Conservation (phyloP, 2,329 filamentous ascomycete species). For the Fusarium devonianum region DNA sequence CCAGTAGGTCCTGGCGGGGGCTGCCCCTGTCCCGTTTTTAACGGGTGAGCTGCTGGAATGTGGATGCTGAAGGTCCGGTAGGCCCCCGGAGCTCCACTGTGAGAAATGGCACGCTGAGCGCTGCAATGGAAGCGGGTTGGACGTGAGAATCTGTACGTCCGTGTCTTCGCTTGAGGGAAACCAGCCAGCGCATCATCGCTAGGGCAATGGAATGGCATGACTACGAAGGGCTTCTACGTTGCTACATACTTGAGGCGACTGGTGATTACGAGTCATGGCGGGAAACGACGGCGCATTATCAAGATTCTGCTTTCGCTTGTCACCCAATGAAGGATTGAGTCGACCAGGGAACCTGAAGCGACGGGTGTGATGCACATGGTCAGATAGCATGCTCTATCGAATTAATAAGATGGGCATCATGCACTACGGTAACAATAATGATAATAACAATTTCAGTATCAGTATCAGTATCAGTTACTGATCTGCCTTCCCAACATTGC, state of each 20-base stretch:
- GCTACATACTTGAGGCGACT: neutral
- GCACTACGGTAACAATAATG: conserved; percentile 1
- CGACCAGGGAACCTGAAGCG: conserved; percentile 3
- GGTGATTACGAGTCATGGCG: conserved; percentile 11
- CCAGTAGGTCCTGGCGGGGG: too few species aligned
- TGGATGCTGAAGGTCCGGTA: neutral
- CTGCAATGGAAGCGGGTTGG: conserved; percentile 6
- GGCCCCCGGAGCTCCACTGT: conserved; percentile 12
- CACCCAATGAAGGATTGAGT: conserved; percentile 7
- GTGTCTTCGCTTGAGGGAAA: neutral
- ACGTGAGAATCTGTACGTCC: conserved; percentile 3
- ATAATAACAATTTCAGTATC: neutral
- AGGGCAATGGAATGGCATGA: conserved; percentile 35
- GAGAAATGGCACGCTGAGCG: conserved; percentile 27
- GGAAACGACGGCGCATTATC: neutral
- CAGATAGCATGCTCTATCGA: too few species aligned
- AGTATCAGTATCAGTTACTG: too few species aligned
- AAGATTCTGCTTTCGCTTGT: neutral
- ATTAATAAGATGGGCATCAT: too few species aligned
- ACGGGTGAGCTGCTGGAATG: conserved; percentile 23
- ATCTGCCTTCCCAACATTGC: neutral
- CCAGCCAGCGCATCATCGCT: conserved; percentile 35
- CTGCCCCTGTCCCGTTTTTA: too few species aligned
- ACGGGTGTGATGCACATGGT: neutral
- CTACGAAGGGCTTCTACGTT: neutral